phyloP scores from a whole-genome alignment of 331 rosid genomes.

The Saraca asoca region DNA sequence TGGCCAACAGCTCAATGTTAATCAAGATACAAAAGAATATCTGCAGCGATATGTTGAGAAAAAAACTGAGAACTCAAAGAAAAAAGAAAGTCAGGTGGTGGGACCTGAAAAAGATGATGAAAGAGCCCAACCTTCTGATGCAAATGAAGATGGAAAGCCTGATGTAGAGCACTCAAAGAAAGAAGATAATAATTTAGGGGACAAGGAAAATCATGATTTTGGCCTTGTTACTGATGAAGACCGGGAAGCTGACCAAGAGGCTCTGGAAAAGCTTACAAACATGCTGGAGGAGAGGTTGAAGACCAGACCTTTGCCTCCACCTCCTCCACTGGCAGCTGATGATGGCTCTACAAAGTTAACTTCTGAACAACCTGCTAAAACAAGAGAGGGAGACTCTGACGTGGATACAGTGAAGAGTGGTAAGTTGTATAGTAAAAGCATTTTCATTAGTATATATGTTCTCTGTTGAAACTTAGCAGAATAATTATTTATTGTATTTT shows the following conservation, averaged over 20 bases:
- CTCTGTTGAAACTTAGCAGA: slow-evolving; percentile 12
- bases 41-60: slow-evolving; percentile 69
- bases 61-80: slow-evolving; percentile 65
- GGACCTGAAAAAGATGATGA: slow-evolving; percentile 55
- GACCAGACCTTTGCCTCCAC: slow-evolving; percentile 79
- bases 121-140: slow-evolving; percentile 48
- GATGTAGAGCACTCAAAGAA: slow-evolving; percentile 54
- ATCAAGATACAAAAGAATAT: slow-evolving; percentile 71
- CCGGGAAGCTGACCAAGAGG: slow-evolving; percentile 74
- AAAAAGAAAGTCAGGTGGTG: slow-evolving; percentile 58
- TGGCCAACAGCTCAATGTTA: slow-evolving; percentile 64
- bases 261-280: slow-evolving; percentile 65
- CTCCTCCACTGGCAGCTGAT: slow-evolving; percentile 61
- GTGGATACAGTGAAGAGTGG: slow-evolving; percentile 61
- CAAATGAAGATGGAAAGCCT: slow-evolving; percentile 49
- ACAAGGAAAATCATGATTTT: slow-evolving; percentile 69
- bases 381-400: slow-evolving; percentile 78
- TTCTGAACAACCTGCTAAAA: slow-evolving; percentile 56
- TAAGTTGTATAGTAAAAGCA: slow-evolving; percentile 43
- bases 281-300: slow-evolving; percentile 90
- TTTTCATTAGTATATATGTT: slow-evolving; percentile 18
- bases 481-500: slow-evolving; percentile 10
- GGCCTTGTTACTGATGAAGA: slow-evolving; percentile 86
- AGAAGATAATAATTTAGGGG: slow-evolving; percentile 57
- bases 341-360: slow-evolving; percentile 53